Base-by-base conservation (phyloP, 352 stramenopile genomes). In the Phytopythium boreale region DNA sequence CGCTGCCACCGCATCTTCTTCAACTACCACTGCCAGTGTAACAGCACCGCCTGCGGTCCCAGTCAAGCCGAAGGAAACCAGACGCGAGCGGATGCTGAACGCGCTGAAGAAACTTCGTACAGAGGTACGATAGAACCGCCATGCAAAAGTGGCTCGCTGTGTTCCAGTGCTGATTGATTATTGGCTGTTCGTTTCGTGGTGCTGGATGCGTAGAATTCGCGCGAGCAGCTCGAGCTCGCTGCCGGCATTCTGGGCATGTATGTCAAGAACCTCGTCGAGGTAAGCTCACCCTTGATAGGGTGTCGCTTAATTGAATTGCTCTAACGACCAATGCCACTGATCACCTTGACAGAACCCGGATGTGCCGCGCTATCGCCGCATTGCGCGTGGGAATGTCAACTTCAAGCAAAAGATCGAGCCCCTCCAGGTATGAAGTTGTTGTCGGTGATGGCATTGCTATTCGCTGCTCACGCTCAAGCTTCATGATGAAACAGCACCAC, bases 371-470 rank as follows among this genome's bases (percentile, higher is more conserved):
- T 94, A 94, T 64, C 85, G 85, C 22, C 83, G 84, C 46, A 92
- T 94, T 59, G 80, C 85, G 3, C 73, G 73, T 27, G 85, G 82
- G 14, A 94, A 94, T 51, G 79, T 79, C 5, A 94, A 94, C 56
- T 94, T 90, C 62, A 94, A 92, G 70, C 82, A 91, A 55, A 93
- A 94, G 63, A 88, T 94, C 50, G 82, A 91, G 62, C 85, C 83
- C 2, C 72, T 94, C 17, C 75, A 89, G 80, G 84, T 93, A 75
- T 3, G 4, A 24, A 50, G 11, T 20, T 51, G 43, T 37, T 62
- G 39, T 66, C n/a, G 2, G 4, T 65, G 27, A 55, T 15, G 19
- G 59, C 22, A 20, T 68, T 64, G 31, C 37, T 15, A n/a, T 2
- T 65, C 14, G 27, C 9, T 27, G 31, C 51, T 22, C 31, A 39